phyloP scores from a whole-genome alignment of 83 land plant species.

The Picea engelmannii region DNA sequence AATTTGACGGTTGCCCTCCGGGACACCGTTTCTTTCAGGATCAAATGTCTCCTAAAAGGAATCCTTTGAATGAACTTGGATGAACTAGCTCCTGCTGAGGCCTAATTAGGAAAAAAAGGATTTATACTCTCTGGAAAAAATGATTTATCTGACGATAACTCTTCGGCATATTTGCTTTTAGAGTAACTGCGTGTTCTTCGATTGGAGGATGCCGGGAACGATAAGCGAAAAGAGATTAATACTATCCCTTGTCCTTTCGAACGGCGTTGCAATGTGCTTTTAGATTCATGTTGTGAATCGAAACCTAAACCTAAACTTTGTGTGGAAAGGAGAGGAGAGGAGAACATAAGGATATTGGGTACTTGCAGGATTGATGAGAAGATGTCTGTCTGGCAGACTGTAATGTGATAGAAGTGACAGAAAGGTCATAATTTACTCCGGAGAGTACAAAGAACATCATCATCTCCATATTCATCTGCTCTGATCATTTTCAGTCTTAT shows the following conservation, averaged over 20 bases:
- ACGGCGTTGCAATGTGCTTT: too few relatives aligned
- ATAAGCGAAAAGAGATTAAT: too few relatives aligned
- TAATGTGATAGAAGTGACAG: not conserved
- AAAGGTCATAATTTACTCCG: not conserved
- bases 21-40: not conserved
- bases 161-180: not conserved
- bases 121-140: not conserved
- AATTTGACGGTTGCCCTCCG: not conserved
- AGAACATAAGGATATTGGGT: too few relatives aligned
- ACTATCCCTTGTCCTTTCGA: too few relatives aligned
- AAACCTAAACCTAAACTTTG: too few relatives aligned
- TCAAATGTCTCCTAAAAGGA: not conserved
- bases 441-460: not conserved
- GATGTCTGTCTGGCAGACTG: too few relatives aligned
- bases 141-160: not conserved
- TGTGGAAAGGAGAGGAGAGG: too few relatives aligned
- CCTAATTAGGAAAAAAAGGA: constrained; percentile 6
- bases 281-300: too few relatives aligned
- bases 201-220: too few relatives aligned
- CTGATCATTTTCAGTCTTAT: not conserved
- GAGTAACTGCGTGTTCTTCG: too few relatives aligned
- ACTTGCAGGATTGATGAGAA: too few relatives aligned
- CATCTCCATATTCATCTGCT: not conserved
- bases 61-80: not conserved
- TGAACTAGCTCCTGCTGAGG: not conserved